Conservation (phyloP, 768 basidiomycete genomes). For the Tephrocybe sp. region DNA sequence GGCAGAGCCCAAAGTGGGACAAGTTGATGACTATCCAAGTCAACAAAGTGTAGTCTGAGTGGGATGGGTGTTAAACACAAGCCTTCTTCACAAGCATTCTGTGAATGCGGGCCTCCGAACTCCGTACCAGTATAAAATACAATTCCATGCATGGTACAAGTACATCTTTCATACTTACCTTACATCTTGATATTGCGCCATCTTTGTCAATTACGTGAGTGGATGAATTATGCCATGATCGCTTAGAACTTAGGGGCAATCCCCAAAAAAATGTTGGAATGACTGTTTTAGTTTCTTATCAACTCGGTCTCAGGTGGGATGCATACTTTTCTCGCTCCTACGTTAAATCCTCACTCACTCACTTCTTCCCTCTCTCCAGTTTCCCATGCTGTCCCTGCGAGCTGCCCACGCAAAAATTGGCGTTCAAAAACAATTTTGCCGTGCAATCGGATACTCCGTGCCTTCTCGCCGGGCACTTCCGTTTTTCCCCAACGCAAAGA, state of each 20-base stretch:
- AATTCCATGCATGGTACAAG: background rate
- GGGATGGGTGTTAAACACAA: background rate
- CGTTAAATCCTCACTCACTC: background rate
- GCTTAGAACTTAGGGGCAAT: constrained; percentile 9
- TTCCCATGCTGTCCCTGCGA: constrained; percentile 16
- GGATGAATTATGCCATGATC: background rate
- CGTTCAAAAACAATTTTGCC: constrained; percentile 14
- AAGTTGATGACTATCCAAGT: constrained; percentile 3
- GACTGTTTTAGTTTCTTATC: constrained; percentile 6
- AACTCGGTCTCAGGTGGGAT: constrained; percentile 15
- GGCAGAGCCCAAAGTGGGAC: constrained; percentile 1
- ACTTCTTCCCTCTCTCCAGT: background rate
- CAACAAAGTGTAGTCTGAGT: background rate
- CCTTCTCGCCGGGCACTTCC: constrained; percentile 44
- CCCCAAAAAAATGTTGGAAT: constrained; percentile 10
- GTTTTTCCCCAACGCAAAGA: constrained; percentile 47
- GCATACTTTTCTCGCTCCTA: background rate
- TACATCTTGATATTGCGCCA: background rate
- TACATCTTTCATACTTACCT: background rate
- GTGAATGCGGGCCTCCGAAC: constrained; percentile 1
- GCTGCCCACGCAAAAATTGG: constrained; percentile 5
- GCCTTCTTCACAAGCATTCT: too few species aligned
- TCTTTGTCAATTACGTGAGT: constrained; percentile 5
- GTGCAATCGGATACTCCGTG: constrained; percentile 30
- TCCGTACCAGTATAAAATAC: background rate